These are phyloP conservation scores for Telopea speciosissima DNA, from an alignment of 177 flowering plant species.

Conservation along the genomic window DNA sequence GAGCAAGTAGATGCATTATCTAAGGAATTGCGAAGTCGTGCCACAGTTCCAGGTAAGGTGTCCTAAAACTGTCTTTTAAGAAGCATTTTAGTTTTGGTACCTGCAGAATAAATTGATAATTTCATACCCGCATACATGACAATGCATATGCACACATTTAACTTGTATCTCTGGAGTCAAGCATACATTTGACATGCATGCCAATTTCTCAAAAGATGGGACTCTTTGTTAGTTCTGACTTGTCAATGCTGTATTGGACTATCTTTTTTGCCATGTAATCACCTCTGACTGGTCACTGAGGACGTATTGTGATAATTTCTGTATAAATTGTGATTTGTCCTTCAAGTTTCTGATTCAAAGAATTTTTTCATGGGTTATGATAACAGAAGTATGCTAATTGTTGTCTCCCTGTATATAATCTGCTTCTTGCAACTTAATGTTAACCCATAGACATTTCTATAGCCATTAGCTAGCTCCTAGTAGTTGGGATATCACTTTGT, in stretches of 20 bases:
- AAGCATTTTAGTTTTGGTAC: constrained; percentile 1
- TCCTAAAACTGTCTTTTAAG: neutral
- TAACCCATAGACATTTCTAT: no score
- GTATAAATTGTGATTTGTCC: no score
- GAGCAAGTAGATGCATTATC: constrained; percentile 86
- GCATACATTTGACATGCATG: neutral
- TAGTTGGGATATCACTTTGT: no score
- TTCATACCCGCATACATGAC: neutral
- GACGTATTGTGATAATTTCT: neutral
- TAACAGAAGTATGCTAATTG: no score
- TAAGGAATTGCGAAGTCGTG: constrained; percentile 67
- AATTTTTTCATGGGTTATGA: no score
- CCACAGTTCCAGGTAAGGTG: constrained; percentile 72
- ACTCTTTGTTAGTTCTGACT: neutral
- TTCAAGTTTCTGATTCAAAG: no score
- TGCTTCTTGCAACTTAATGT: no score
- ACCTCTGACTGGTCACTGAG: neutral
- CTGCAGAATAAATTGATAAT: neutral
- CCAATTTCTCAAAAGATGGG: neutral
- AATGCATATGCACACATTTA: neutral
- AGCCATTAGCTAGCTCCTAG: no score
- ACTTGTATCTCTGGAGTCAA: neutral
- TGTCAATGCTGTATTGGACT: neutral
- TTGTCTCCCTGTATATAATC: no score
- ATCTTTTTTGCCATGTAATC: neutral